Evolutionary conservation across 2,329 filamentous ascomycete species (phyloP).

Genomic region (Pseudogymnoascus sp.): DNA sequence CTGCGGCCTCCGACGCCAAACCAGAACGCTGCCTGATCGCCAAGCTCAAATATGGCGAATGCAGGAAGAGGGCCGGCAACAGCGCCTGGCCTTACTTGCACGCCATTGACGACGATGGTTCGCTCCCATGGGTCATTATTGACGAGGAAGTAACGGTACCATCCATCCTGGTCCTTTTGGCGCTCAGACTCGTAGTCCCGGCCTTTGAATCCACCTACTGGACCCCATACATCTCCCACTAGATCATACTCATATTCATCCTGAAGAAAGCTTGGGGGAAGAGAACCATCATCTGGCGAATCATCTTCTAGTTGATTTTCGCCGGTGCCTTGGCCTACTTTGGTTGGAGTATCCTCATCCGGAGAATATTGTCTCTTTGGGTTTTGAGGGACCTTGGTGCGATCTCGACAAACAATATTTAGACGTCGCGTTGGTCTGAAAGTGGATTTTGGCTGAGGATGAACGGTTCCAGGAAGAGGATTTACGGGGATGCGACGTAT

Average conservation of each 20-base stretch:
- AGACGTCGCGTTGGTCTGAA: background rate
- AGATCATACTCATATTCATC: background rate
- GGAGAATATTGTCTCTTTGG: background rate
- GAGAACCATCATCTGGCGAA: background rate
- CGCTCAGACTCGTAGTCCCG: background rate
- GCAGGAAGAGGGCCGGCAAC: constrained; percentile 26
- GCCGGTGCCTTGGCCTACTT: background rate
- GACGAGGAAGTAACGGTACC: constrained; percentile 23
- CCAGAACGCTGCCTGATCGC: background rate
- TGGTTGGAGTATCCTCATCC: background rate
- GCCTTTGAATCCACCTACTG: background rate
- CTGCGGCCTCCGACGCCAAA: background rate
- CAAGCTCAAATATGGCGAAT: constrained; percentile 20
- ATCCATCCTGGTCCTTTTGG: background rate
- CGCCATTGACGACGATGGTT: constrained; percentile 23
- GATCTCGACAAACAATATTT: background rate
- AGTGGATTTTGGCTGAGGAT: background rate
- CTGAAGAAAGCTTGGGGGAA: background rate
- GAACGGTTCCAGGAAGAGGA: background rate
- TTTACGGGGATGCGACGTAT: background rate
- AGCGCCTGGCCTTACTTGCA: constrained; percentile 20
- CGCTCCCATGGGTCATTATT: constrained; percentile 21
- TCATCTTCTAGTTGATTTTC: background rate
- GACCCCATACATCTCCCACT: background rate
- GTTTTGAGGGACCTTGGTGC: background rate